Base-by-base conservation (phyloP, 148 eudicot genomes). In the Rhododendron simsii region DNA sequence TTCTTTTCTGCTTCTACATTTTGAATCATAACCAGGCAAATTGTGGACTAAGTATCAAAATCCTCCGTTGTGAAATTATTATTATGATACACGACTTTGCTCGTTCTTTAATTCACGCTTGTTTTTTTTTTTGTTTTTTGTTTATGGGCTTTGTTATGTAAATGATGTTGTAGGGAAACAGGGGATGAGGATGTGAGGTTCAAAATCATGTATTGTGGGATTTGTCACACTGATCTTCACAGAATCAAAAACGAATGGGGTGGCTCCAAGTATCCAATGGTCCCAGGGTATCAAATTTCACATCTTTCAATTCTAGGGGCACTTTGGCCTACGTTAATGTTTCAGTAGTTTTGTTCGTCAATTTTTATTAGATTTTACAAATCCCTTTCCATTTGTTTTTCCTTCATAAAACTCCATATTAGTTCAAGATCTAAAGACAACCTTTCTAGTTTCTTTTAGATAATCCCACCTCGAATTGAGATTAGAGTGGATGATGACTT, bases 201-300 rank as follows among this genome's bases (percentile, higher is more conserved):
- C 53, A 89, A 89, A 82, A 78, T 89, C 37, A 47, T 89, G 88
- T 89, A 86, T 55, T 86, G 88, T 39, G 90, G 88, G 1, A 85
- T 89, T 10, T 89, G 88, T 50, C 90, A 89, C 76, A 86, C 90
- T 23, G 90, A 89, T 37, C 90, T 89, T 81, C 88, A 86, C 73
- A 83, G 83, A 33, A 53, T 84, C 51, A 89, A 21, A 83, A 89
- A 86, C 44, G 88, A 86, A 5, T 86, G 85, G 84, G 86, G 88
- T 55, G 53, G n/a, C 73, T 67, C 88, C 51, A 84, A 47, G 15
- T 86, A 86, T 65, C 90, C 90, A 28, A 18, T 86, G 41, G 30
- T 89, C 81, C 90, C 90, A 12, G 88, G 90, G 88, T 89, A 83
- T 14, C 44, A 5, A 28, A 63, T n/a, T 63, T 63, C 12, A 63